Evolutionary conservation across 2,329 filamentous ascomycete species (phyloP).

Genomic region (Botrytis byssoidea): DNA sequence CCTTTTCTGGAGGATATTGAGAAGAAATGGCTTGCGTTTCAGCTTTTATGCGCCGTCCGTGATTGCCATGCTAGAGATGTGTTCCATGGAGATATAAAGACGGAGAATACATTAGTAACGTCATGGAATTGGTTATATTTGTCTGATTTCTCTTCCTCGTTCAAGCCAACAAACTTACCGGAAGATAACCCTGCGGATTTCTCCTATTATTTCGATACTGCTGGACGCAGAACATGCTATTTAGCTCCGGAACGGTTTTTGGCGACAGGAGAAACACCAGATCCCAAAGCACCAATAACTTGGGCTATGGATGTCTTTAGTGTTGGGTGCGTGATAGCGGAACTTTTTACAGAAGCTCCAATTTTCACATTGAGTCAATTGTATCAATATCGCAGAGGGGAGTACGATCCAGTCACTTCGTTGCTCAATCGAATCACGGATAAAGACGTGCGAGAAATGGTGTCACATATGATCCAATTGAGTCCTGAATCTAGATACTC

Average conservation of each 20-base stretch:
- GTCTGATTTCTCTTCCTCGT: constrained; percentile 93
- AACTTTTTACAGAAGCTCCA: constrained; percentile 89
- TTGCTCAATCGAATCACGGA: constrained; percentile 86
- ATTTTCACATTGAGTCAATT: constrained; percentile 98
- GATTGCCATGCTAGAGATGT: constrained; percentile 88
- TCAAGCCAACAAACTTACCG: constrained; percentile 89
- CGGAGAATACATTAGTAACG: constrained; percentile 92
- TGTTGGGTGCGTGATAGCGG: constrained; percentile 92
- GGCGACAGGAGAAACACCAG: constrained; percentile 63
- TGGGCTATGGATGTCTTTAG: constrained; percentile 99
- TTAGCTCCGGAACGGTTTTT: constrained; percentile 91
- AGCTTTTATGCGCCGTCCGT: constrained; percentile 85
- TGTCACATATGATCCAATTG: constrained; percentile 93
- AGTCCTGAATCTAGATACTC: constrained; percentile 90
- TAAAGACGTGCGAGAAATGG: constrained; percentile 80
- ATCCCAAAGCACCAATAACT: constrained; percentile 62
- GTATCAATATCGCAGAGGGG: constrained; percentile 87
- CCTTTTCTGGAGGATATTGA: constrained; percentile 97
- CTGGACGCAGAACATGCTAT: constrained; percentile 88
- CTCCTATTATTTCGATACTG: constrained; percentile 96
- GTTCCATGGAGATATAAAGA: constrained; percentile 98
- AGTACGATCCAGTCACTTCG: constrained; percentile 83
- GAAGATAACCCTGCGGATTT: constrained; percentile 98
- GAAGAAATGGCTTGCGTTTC: constrained; percentile 98
- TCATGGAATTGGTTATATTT: constrained; percentile 99